A percentile compares a stretch with the other conserved stretches of the same genome.
phyloP scores from a whole-genome alignment of 2,329 filamentous ascomycete species.

The Cercospora sesami region DNA sequence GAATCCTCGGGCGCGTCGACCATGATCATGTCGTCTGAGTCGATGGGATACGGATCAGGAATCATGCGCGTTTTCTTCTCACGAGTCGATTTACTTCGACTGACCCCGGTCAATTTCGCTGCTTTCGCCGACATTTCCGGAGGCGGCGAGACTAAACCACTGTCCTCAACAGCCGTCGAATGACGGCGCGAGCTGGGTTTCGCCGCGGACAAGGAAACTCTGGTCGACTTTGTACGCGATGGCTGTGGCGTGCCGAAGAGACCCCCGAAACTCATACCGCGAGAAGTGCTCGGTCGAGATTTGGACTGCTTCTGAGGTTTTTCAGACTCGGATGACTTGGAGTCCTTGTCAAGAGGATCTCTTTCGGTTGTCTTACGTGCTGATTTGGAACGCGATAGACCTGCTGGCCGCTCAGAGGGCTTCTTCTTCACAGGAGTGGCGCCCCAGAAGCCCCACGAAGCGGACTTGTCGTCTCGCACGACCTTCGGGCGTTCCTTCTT shows the following conservation, averaged over 20 bases:
- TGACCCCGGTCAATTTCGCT: conserved; percentile 70
- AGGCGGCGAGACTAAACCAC: conserved; percentile 69
- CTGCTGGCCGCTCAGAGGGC: conserved; percentile 44
- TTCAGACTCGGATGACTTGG: conserved; percentile 73
- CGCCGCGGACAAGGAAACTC: conserved; percentile 52
- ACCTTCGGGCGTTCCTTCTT: conserved; percentile 78
- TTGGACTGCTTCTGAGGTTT: conserved; percentile 58
- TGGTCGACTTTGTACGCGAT: conserved; percentile 63
- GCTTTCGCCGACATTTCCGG: conserved; percentile 74
- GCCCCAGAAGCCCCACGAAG: conserved; percentile 72
- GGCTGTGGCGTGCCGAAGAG: conserved; percentile 57
- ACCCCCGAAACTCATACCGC: conserved; percentile 61
- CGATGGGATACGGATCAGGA: conserved; percentile 62
- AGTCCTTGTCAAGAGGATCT: conserved; percentile 57
- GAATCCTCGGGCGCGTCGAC: conserved; percentile 52
- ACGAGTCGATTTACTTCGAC: conserved; percentile 48
- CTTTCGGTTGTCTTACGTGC: conserved; percentile 54
- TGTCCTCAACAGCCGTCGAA: conserved; percentile 56
- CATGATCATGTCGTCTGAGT: conserved; percentile 59
- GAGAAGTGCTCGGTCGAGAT: conserved; percentile 56
- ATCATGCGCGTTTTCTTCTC: conserved; percentile 53
- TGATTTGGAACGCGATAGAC: conserved; percentile 58
- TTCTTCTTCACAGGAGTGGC: conserved; percentile 43
- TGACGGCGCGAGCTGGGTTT: conserved; percentile 59
- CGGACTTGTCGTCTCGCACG: conserved; percentile 65